These are phyloP conservation scores for Cruciata laevipes DNA, from an alignment of 257 asterid species.

Conservation along the genomic window DNA sequence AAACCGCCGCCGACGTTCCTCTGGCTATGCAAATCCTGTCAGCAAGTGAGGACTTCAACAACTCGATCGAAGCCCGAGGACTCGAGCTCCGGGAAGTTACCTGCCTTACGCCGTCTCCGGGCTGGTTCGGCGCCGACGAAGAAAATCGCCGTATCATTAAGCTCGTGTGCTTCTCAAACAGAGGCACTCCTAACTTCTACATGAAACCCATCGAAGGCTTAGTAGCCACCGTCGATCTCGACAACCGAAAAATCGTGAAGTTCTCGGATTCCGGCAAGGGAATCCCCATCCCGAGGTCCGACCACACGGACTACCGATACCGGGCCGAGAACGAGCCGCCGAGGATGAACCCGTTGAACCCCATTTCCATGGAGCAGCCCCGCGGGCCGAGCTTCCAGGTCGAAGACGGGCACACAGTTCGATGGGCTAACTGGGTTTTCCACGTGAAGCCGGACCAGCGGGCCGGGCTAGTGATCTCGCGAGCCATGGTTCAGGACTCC, in stretches of 20 bases:
- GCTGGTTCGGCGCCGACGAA: slow-evolving; percentile 64
- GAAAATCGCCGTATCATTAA: slow-evolving; percentile 55
- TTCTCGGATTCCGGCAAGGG: slow-evolving; percentile 42
- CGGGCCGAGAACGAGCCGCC: slow-evolving; percentile 21
- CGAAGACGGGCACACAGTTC: slow-evolving; percentile 47
- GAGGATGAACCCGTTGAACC: slow-evolving; percentile 39
- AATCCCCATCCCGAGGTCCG: slow-evolving; percentile 58
- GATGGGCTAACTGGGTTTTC: slow-evolving; percentile 85
- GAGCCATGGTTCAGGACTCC: slow-evolving; percentile 53
- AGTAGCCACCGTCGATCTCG: slow-evolving; percentile 43
- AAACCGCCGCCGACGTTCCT: slow-evolving; percentile 47
- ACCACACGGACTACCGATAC: slow-evolving; percentile 51
- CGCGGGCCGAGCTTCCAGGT: slow-evolving; percentile 60
- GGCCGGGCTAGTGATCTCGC: slow-evolving; percentile 62
- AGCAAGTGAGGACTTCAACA: slow-evolving; percentile 44
- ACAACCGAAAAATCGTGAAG: slow-evolving; percentile 37
- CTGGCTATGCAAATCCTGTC: slow-evolving; percentile 32
- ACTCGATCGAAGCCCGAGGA: slow-evolving; percentile 45
- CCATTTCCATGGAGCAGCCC: slow-evolving; percentile 62
- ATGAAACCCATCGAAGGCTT: slow-evolving; percentile 84
- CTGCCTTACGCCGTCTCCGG: slow-evolving; percentile 65
- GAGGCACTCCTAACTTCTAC: slow-evolving; percentile 68
- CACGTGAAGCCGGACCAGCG: slow-evolving; percentile 71
- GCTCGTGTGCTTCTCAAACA: slow-evolving; percentile 41
- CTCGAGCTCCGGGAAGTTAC: slow-evolving; percentile 35